phyloP scores from a whole-genome alignment of 1,139 yeast genomes.

The Taiozyma sp. region DNA sequence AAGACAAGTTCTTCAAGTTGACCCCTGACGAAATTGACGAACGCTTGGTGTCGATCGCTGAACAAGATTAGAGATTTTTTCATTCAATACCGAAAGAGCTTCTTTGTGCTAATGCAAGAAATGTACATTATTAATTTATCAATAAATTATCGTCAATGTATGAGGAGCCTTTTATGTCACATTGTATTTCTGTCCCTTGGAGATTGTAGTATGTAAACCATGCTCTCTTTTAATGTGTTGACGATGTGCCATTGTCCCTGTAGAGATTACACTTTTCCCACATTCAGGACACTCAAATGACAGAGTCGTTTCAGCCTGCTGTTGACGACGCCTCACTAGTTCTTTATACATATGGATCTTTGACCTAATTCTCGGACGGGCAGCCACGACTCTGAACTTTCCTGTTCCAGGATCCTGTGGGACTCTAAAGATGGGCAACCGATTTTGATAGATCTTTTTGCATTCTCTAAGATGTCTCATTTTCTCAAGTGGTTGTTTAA shows the following conservation, averaged over 20 bases:
- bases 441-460: neutral
- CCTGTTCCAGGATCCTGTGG: neutral
- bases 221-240: neutral
- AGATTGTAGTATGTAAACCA: neutral
- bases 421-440: neutral
- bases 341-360: neutral
- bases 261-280: neutral
- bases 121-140: neutral
- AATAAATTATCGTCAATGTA: neutral
- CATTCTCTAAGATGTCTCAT: neutral
- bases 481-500: neutral
- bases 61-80: conserved; percentile 60
- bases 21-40: conserved; percentile 89
- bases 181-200: neutral
- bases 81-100: neutral
- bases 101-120: neutral
- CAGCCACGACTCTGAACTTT: neutral
- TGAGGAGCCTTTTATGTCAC: neutral
- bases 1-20: conserved; percentile 64
- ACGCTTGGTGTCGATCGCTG: conserved; percentile 90
- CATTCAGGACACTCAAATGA: neutral
- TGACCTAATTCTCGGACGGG: neutral
- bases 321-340: neutral
- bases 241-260: neutral
- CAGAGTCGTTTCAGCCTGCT: neutral